Conservation (phyloP, 176 grass and related monocot species). For the Themeda triandra region DNA sequence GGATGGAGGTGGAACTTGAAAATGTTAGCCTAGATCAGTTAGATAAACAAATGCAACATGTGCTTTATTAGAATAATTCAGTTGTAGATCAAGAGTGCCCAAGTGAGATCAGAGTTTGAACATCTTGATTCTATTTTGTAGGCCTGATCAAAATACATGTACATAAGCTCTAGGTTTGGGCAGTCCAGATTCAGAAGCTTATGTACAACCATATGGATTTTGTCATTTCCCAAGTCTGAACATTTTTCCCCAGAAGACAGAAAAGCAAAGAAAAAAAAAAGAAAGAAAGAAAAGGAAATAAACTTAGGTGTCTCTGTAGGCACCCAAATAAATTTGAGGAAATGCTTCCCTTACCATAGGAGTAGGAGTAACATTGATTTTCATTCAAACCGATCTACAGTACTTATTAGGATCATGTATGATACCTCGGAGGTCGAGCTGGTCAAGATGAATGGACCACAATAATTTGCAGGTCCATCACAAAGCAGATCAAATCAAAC, state of each 20-base stretch:
- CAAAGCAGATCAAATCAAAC: constrained; percentile 27
- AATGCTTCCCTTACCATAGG: neutral
- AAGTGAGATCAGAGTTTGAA: neutral
- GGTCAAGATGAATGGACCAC: constrained; percentile 28
- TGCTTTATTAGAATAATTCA: neutral
- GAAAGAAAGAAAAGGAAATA: neutral
- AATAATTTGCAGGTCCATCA: neutral
- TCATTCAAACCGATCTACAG: neutral
- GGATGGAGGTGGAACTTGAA: neutral
- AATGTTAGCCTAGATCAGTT: neutral
- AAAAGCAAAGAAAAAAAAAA: no score
- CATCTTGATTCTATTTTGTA: neutral
- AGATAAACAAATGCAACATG: neutral
- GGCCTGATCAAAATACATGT: no score
- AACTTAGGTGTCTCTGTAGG: neutral
- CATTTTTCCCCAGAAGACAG: no score
- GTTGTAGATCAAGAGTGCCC: neutral
- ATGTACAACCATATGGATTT: no score
- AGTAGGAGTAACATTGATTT: neutral
- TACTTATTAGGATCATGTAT: neutral
- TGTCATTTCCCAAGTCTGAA: neutral
- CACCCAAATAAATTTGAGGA: neutral
- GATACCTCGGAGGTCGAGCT: constrained; percentile 18
- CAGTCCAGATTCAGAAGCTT: no score
- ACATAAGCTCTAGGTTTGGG: no score